These are phyloP conservation scores for Boletus huronensis DNA, from an alignment of 768 basidiomycete genomes.

Conservation along the genomic window DNA sequence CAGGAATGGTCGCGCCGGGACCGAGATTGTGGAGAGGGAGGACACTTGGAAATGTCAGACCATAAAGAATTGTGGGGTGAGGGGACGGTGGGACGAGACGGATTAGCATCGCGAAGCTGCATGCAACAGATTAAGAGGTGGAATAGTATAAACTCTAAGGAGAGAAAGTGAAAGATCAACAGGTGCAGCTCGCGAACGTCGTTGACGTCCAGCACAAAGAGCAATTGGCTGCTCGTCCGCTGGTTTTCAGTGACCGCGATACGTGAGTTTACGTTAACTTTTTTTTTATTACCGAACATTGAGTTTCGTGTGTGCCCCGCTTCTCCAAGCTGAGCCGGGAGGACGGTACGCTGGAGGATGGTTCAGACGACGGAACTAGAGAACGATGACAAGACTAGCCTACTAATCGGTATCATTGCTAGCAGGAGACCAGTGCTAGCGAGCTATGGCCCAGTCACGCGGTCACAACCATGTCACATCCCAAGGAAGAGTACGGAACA, in stretches of 20 bases:
- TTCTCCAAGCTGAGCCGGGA: neutral
- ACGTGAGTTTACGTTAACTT: slow-evolving; percentile 32
- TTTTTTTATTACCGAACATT: slow-evolving; percentile 13
- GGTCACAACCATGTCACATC: neutral
- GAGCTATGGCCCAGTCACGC: neutral
- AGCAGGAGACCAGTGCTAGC: neutral
- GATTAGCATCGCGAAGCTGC: slow-evolving; percentile 48
- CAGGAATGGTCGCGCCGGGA: slow-evolving; percentile 36
- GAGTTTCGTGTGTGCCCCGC: slow-evolving; percentile 1
- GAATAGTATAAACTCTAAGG: slow-evolving; percentile 25
- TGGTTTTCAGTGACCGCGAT: slow-evolving; percentile 30
- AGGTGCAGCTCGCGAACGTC: slow-evolving; percentile 16
- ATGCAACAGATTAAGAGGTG: slow-evolving; percentile 21
- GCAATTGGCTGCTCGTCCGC: slow-evolving; percentile 10
- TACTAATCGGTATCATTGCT: neutral
- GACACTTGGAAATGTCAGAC: slow-evolving; percentile 45
- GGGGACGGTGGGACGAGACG: slow-evolving; percentile 45
- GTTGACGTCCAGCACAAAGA: slow-evolving; percentile 32
- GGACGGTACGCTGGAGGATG: neutral
- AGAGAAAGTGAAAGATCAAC: slow-evolving; percentile 1
- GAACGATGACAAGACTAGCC: neutral
- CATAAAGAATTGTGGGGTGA: slow-evolving; percentile 57
- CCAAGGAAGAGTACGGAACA: neutral
- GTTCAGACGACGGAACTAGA: too few species aligned
- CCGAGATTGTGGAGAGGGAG: slow-evolving; percentile 37